Evolutionary conservation across 495 filamentous ascomycete species (phyloP), one percentile per base, ranked within the genome.

Genomic region (Endocarpon pusillum): DNA sequence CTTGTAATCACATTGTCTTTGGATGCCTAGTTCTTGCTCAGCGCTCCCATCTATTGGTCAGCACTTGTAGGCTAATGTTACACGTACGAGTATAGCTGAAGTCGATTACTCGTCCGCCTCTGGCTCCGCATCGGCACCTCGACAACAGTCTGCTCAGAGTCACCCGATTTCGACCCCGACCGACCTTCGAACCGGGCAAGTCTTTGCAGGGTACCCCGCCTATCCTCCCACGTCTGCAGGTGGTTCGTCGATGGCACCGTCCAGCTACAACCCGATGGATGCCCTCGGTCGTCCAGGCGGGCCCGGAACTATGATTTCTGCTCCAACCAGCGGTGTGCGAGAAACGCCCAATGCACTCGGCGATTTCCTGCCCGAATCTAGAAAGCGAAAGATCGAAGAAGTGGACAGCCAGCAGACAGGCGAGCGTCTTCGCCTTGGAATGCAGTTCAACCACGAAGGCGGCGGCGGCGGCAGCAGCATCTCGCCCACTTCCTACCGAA

Each of bases 121-220:
- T 24, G 51, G 50, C 35, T 58, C 50, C 29, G 43, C 42, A 37
- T 49, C 42, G 27, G 42, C 44, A 17, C 35, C 37, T 17, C 28
- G 39, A 21, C 49, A 42, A 30, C 40, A 42, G 5, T 43, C 46
- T 30, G 36, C 49, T 21, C 19, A 24, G 38, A 41, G 26, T 21
- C 35, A 34, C 29, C 39, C 41, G 40, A 45, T 21, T 42, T 49
- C 33, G 21, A 34, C 47, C n/a, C 42, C 48, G 15, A 43, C 51
- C 18, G 75, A 86, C 38, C 62, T 83, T 23, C 78, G 83, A 32
- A 71, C 74, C 22, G 59, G 74, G 19, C 82, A 93, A 35, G 71
- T 81, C 40, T 94, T 94, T 56, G 67, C 73, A 27, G 72, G 71
- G 21, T 80, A 84, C 42, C 67, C 75, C 29, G 52, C 66, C 32